Evolutionary conservation across 371 early-diverging fungal species (phyloP).

Genomic region (Quaeritorhiza haematococci): DNA sequence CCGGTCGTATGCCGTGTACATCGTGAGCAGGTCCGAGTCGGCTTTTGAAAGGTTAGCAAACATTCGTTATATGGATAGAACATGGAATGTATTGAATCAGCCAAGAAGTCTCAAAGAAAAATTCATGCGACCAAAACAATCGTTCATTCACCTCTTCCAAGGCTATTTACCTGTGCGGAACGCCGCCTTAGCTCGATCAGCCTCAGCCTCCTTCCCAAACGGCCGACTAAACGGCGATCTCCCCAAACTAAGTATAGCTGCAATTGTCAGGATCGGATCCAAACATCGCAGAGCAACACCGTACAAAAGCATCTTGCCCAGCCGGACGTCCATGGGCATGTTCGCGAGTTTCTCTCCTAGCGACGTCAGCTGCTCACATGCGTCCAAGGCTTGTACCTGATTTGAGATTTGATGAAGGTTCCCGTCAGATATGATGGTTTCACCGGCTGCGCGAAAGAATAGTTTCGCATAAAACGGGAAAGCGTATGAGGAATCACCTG

Average conservation of each 20-base stretch:
- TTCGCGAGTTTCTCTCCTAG: conserved; percentile 31
- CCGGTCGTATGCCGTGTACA: conserved; percentile 12
- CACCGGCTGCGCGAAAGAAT: neutral
- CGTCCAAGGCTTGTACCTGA: conserved; percentile 17
- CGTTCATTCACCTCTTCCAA: neutral
- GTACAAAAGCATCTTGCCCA: conserved; percentile 40
- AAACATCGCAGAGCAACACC: conserved; percentile 38
- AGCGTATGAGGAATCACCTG: too few species aligned
- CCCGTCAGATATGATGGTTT: neutral
- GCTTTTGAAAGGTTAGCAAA: neutral
- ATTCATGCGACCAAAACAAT: neutral
- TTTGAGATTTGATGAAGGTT: neutral
- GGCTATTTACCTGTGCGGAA: neutral
- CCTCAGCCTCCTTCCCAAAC: conserved; percentile 11
- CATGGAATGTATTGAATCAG: neutral
- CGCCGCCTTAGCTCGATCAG: neutral
- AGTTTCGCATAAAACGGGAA: neutral
- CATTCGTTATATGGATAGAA: too few species aligned
- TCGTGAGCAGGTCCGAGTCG: conserved; percentile 26
- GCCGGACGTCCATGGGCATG: conserved; percentile 36
- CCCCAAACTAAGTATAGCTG: conserved; percentile 24
- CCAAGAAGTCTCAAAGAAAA: neutral
- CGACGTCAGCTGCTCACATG: conserved; percentile 19
- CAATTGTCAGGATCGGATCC: conserved; percentile 35
- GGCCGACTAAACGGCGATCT: conserved; percentile 15